Base-by-base conservation (phyloP, 2,329 filamentous ascomycete genomes). In the Neurospora sp. region DNA sequence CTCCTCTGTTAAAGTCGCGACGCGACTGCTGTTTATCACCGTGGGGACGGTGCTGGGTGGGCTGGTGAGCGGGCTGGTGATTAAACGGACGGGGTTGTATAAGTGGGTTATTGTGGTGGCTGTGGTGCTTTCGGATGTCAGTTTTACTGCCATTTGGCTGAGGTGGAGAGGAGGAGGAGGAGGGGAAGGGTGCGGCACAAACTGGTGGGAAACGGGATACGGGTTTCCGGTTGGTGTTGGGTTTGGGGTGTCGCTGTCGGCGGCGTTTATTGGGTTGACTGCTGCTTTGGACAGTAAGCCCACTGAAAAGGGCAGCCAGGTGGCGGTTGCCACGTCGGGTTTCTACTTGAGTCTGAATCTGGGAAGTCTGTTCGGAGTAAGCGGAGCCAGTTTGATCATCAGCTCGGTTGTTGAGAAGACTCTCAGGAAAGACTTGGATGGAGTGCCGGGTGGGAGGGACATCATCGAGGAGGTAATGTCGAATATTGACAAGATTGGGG, bases 161-260 rank as follows among this genome's bases (percentile, higher is more conserved):
- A 41, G 71, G 8, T 72, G 71, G 71, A 28, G 46, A 8, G 46
- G 28, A 8, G 46, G 28, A 8, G 46, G 46, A 15, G 46, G 43
- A 3, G 4, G 2, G 40, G 19, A 15, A 28, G 41, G 8, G 69
- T 28, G 28, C 28, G 66, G 2, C 6, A 72, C 69, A 0, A 23
- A 28, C 19, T 72, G 71, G 71, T 46, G 23, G 2, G 69, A 70
- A 28, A 72, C 71, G 2, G 36, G 69, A 3, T 72, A 70, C 15
- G 71, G 71, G 17, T 72, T 72, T 8, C 71, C 71, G 4, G 69
- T 70, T 37, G 71, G 71, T 4, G n/a, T 72, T 19, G 69, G 67
- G 4, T 72, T 72, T 39, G 71, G 71, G 6, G 67, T 72, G 17
- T 70, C 69, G 2, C 28, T 72, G 8, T 72, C 71, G 12, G 67